Evolutionary conservation across 208 protist genomes (phyloP).

Genomic region (Naegleria lovaniensis): DNA sequence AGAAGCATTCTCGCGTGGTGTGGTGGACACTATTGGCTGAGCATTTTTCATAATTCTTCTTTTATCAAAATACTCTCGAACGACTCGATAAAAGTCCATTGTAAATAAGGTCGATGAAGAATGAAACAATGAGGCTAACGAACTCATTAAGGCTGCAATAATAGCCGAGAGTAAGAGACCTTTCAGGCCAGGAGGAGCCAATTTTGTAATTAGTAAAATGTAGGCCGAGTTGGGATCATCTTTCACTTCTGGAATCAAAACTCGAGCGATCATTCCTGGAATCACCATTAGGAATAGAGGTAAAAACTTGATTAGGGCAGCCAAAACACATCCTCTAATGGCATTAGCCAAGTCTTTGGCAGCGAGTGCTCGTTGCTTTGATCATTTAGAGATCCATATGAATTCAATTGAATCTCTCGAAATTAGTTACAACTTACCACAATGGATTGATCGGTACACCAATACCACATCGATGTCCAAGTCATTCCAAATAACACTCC

Average conservation of each 20-base stretch:
- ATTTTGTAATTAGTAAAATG: conserved; percentile 36
- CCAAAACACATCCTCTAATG: conserved; percentile 12
- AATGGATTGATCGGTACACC: conserved; percentile 47
- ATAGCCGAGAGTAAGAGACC: conserved; percentile 43
- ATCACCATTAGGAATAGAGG: conserved; percentile 42
- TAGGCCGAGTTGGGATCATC: conserved; percentile 43
- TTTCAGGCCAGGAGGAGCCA: conserved; percentile 37
- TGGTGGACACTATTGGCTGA: neutral
- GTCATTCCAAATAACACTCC: conserved; percentile 36
- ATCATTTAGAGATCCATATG: no score
- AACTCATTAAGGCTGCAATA: conserved; percentile 45
- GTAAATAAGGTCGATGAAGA: conserved; percentile 43
- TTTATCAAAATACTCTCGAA: neutral
- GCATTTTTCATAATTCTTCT: neutral
- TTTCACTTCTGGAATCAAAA: conserved; percentile 34
- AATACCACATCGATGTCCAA: conserved; percentile 41
- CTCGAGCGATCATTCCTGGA: conserved; percentile 40
- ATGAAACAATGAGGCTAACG: conserved; percentile 46
- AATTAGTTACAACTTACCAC: neutral
- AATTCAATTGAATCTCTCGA: no score
- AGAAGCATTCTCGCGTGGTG: neutral
- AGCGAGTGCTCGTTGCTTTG: conserved; percentile 36
- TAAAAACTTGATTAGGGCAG: conserved; percentile 38
- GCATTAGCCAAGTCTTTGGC: conserved; percentile 37
- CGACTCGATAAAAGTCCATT: conserved; percentile 44